Evolutionary conservation across 1,139 yeast species (phyloP).

Genomic region (Geotrichum europaeum): DNA sequence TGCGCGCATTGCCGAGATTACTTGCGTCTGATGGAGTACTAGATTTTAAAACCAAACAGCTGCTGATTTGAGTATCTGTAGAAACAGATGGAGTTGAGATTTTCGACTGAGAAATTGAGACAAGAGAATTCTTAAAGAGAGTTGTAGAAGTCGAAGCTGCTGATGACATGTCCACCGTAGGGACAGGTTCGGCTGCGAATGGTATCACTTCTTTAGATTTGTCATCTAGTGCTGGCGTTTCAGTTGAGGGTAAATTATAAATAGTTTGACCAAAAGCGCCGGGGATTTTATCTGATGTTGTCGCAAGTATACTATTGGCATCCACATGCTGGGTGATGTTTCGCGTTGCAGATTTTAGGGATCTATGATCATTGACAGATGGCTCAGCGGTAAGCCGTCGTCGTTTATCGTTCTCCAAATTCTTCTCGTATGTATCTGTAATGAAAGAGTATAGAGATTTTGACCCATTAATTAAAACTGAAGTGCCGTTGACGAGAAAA

Average conservation of each 20-base stretch:
- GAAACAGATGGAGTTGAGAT: not conserved
- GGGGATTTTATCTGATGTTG: not conserved
- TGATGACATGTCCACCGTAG: not conserved
- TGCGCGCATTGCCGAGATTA: not conserved
- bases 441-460: slow-evolving; percentile 5
- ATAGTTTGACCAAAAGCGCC: not conserved
- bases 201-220: not conserved
- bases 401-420: slow-evolving; percentile 5
- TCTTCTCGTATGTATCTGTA: slow-evolving; percentile 4
- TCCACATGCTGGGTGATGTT: not conserved
- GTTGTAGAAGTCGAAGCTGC: not conserved
- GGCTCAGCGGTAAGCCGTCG: slow-evolving; percentile 3
- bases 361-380: not conserved
- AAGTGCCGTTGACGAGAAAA: not conserved
- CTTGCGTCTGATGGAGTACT: not conserved
- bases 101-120: not conserved
- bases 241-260: not conserved
- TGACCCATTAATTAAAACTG: slow-evolving; percentile 4
- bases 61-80: not conserved
- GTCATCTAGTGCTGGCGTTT: not conserved
- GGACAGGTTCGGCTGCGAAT: not conserved
- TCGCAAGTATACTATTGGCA: slow-evolving; percentile 3
- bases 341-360: not conserved
- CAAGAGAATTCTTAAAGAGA: not conserved
- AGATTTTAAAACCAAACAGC: not conserved